These are phyloP conservation scores for Cornus kousa DNA, from an alignment of 148 eudicot genomes.

Conservation along the genomic window DNA sequence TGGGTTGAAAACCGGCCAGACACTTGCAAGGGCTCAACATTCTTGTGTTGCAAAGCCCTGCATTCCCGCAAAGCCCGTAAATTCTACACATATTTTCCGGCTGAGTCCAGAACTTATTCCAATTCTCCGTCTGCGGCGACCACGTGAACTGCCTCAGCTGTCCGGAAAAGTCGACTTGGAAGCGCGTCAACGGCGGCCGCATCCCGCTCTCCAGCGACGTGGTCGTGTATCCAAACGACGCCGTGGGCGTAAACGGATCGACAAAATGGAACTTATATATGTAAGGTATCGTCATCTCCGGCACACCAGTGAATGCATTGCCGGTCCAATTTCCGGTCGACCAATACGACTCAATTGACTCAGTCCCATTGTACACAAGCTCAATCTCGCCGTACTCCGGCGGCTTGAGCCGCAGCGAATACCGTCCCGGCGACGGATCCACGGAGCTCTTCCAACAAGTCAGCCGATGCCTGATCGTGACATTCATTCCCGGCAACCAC, in stretches of 20 bases:
- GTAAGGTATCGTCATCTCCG: slow-evolving; percentile 74
- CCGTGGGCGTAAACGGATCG: slow-evolving; percentile 42
- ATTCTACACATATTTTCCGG: slow-evolving; percentile 59
- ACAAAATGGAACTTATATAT: slow-evolving; percentile 64
- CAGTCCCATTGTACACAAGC: slow-evolving; percentile 29
- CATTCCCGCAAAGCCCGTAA: slow-evolving; percentile 59
- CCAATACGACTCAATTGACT: slow-evolving; percentile 46
- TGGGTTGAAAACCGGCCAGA: slow-evolving; percentile 46
- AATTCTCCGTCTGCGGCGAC: slow-evolving; percentile 49
- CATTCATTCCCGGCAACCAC: slow-evolving; percentile 82
- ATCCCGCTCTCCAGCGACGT: slow-evolving; percentile 28
- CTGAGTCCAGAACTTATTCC: slow-evolving; percentile 80
- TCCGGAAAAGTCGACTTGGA: slow-evolving; percentile 44
- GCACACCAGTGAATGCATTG: slow-evolving; percentile 48
- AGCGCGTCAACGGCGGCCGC: slow-evolving; percentile 59
- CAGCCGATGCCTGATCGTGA: slow-evolving; percentile 31
- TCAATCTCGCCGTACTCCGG: slow-evolving; percentile 68
- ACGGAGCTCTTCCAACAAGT: slow-evolving; percentile 48
- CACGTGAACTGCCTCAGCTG: slow-evolving; percentile 69
- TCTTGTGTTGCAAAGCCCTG: slow-evolving; percentile 45
- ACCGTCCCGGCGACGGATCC: slow-evolving; percentile 69
- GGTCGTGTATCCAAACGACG: slow-evolving; percentile 66
- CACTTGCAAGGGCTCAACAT: slow-evolving; percentile 44
- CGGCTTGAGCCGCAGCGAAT: slow-evolving; percentile 50
- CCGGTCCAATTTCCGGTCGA: slow-evolving; percentile 74